Evolutionary conservation across 108 stramenopile genomes (phyloP), one percentile per base, ranked within the genome.

Genomic region (Thalassiosira profunda): DNA sequence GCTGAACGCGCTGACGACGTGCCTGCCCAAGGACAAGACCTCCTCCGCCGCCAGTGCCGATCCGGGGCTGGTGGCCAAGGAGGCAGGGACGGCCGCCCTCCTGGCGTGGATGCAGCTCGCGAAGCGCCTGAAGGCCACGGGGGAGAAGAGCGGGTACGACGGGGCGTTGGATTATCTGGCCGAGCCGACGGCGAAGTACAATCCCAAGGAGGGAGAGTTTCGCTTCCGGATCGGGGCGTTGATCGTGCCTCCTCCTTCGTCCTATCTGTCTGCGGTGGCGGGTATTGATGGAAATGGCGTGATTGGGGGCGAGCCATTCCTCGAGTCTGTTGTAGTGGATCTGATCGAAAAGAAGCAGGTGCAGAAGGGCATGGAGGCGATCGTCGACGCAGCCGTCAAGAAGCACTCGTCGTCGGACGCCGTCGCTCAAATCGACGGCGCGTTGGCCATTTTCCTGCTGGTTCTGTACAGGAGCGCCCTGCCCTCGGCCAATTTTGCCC

Each of bases 371-470:
- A 45, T 91, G 34, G 74, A 83, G 63, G 38, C 63, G 4, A 64
- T 89, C 3, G 58, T 94, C 28, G 90, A 89, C 36, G 59, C 72
- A 10, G 80, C 85, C 1, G 68, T 63, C 47, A 91, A 86, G 60
- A 93, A 88, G 56, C 82, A 89, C 58, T 59, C 68, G 15, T 65
- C 84, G 0, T 72, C 85, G 0, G 76, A 67, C 35, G 43, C 76
- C n/a, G 73, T 87, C n/a, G 64, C 87, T 20, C 86, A 82, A 43
- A 76, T 84, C 5, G 92, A 91, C 43, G 92, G 90, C 14, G 29
- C 85, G 0, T 35, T 91, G 45, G 82, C 88, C 7, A 33, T 86
- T 0, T 87, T 87, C 56, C 44, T 94, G 33, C 37, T 77, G 10
- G 48, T 87, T 2, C 15, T 86, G n/a, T 42, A 77, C 49, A n/a